phyloP scores from a whole-genome alignment of 495 filamentous ascomycete species.

The Alectoria sarmentosa region DNA sequence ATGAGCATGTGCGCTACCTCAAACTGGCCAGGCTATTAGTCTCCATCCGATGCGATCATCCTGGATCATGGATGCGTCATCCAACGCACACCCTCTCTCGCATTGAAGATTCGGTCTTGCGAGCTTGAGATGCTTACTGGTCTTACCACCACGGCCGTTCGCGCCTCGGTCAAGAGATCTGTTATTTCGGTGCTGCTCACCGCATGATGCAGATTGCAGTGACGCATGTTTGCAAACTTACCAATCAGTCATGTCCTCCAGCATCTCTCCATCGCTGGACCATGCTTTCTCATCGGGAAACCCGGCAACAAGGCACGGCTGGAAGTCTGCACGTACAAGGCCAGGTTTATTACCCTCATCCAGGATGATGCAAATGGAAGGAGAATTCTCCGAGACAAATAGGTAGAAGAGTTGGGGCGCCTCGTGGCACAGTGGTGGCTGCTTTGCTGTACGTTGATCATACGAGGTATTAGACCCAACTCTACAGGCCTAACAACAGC shows the following conservation, averaged over 20 bases:
- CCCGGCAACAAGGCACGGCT: not conserved
- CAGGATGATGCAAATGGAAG: constrained; percentile 1
- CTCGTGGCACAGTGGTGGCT: not conserved
- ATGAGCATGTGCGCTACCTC: not conserved
- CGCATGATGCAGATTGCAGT: constrained; percentile 15
- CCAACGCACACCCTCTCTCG: constrained; percentile 14
- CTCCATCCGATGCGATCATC: constrained; percentile 8
- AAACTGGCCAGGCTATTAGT: constrained; percentile 8
- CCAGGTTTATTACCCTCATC: not conserved
- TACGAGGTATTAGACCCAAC: not conserved
- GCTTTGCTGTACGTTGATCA: not conserved
- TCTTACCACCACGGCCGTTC: constrained; percentile 9
- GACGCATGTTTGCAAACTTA: not conserved
- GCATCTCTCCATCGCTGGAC: not conserved
- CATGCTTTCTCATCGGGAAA: not conserved
- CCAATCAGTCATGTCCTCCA: not conserved
- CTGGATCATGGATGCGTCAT: constrained; percentile 17
- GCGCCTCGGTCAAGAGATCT: constrained; percentile 10
- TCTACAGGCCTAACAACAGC: not conserved
- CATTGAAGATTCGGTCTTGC: constrained; percentile 12
- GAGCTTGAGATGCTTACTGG: constrained; percentile 1
- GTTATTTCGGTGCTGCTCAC: constrained; percentile 4
- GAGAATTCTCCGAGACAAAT: not conserved
- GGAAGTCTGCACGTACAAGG: not conserved
- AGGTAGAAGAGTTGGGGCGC: not conserved